Percentiles rank a stretch among this genome's conserved stretches.
Conservation (phyloP, 2,329 filamentous ascomycete genomes). For the Fusarium odoratissimum region DNA sequence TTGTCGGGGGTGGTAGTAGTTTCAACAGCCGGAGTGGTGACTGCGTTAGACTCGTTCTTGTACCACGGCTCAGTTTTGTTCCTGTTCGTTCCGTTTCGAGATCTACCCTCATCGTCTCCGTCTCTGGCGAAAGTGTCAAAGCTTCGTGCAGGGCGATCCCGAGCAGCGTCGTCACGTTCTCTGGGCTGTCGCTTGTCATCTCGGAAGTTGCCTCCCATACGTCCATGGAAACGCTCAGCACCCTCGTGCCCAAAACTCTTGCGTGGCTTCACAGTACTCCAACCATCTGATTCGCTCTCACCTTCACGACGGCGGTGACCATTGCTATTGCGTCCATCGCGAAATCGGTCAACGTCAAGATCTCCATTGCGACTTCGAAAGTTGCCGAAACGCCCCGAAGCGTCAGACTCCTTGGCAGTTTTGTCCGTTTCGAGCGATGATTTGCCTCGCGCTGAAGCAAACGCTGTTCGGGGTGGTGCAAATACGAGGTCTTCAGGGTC, state of each 20-base stretch:
- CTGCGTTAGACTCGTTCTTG: conserved; percentile 63
- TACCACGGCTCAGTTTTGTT: conserved; percentile 81
- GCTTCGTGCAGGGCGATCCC: conserved; percentile 59
- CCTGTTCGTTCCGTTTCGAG: conserved; percentile 73
- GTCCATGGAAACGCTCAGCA: conserved; percentile 75
- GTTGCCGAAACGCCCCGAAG: conserved; percentile 68
- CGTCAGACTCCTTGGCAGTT: conserved; percentile 61
- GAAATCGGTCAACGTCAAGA: conserved; percentile 62
- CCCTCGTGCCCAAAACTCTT: conserved; percentile 80
- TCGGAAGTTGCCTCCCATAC: conserved; percentile 66
- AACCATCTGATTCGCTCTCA: conserved; percentile 75
- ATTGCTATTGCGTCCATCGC: conserved; percentile 61
- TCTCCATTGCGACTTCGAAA: conserved; percentile 65
- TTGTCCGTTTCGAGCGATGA: conserved; percentile 66
- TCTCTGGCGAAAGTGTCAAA: conserved; percentile 65
- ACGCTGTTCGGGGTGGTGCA: conserved; percentile 84
- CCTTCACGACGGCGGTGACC: conserved; percentile 65
- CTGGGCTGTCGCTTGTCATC: conserved; percentile 58
- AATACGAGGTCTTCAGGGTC: conserved; percentile 85
- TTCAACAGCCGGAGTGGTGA: conserved; percentile 33
- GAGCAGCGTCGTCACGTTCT: conserved; percentile 66
- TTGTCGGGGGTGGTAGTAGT: conserved; percentile 50
- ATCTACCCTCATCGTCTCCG: conserved; percentile 63
- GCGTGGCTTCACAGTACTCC: conserved; percentile 79
- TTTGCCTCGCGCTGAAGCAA: conserved; percentile 77